phyloP scores from a whole-genome alignment of 2,329 filamentous ascomycete genomes.

The Tolypocladium pustulatum region DNA sequence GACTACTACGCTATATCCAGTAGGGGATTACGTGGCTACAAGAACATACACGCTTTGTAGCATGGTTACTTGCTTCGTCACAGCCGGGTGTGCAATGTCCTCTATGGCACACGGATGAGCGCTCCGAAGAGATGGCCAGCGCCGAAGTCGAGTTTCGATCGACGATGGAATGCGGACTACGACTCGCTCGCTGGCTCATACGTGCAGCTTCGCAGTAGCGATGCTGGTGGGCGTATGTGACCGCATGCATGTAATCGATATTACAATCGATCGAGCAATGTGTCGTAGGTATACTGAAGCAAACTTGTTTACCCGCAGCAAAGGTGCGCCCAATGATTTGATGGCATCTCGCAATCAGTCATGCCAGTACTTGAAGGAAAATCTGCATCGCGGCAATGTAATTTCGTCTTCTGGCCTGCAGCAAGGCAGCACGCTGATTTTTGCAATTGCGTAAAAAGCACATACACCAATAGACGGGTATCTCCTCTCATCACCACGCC shows the following conservation, averaged over 20 bases:
- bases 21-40: too few relatives aligned
- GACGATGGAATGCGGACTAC: background rate
- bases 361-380: background rate
- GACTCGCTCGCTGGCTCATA: background rate
- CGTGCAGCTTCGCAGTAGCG: background rate
- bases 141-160: background rate
- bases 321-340: background rate
- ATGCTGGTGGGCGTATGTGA: background rate
- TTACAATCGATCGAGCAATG: background rate
- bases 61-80: too few relatives aligned
- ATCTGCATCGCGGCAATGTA: background rate
- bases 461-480: background rate
- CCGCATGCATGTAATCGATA: too few relatives aligned
- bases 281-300: background rate
- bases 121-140: too few relatives aligned
- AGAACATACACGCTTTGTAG: too few relatives aligned
- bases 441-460: background rate
- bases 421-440: background rate
- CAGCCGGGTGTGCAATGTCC: too few relatives aligned
- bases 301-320: background rate
- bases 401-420: background rate
- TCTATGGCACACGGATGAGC: too few relatives aligned
- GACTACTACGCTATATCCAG: too few relatives aligned
- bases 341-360: background rate
- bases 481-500: background rate